Conservation (phyloP, 1,139 yeast genomes). For the Lodderomyces theae region DNA sequence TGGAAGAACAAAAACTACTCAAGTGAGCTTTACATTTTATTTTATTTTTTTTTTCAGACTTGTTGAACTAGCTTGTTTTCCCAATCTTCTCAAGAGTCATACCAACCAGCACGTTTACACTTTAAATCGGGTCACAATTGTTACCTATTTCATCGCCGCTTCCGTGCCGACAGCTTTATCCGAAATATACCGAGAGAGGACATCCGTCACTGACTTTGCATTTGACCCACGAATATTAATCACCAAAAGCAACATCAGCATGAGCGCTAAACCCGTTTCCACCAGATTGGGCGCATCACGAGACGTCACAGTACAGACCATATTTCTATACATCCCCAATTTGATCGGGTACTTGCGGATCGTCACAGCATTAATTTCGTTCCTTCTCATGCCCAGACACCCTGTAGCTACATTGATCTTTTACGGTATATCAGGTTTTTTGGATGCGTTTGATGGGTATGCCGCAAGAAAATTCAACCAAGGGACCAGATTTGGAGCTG, state of each 20-base stretch:
- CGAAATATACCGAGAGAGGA: too few species aligned
- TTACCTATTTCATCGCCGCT: too few species aligned
- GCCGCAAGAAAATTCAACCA: constrained; percentile 91
- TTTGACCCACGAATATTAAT: too few species aligned
- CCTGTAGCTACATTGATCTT: constrained; percentile 74
- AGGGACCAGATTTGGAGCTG: constrained; percentile 92
- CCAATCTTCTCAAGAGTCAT: too few species aligned
- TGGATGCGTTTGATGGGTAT: constrained; percentile 96
- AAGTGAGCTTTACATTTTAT: too few species aligned
- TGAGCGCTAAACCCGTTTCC: not conserved
- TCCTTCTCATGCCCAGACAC: constrained; percentile 76
- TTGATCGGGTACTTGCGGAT: constrained; percentile 87
- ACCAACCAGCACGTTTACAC: too few species aligned
- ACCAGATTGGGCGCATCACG: not conserved
- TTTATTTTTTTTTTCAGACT: too few species aligned
- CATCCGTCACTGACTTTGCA: not conserved
- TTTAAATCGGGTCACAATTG: too few species aligned
- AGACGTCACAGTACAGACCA: constrained; percentile 41
- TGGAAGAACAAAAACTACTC: too few species aligned
- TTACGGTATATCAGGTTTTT: constrained; percentile 83
- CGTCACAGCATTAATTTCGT: constrained; percentile 74
- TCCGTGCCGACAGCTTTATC: too few species aligned
- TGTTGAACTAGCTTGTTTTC: too few species aligned
- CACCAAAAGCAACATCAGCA: not conserved
- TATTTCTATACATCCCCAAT: constrained; percentile 82